phyloP scores from a whole-genome alignment of 2,329 filamentous ascomycete genomes.

The Penicillium palitans region DNA sequence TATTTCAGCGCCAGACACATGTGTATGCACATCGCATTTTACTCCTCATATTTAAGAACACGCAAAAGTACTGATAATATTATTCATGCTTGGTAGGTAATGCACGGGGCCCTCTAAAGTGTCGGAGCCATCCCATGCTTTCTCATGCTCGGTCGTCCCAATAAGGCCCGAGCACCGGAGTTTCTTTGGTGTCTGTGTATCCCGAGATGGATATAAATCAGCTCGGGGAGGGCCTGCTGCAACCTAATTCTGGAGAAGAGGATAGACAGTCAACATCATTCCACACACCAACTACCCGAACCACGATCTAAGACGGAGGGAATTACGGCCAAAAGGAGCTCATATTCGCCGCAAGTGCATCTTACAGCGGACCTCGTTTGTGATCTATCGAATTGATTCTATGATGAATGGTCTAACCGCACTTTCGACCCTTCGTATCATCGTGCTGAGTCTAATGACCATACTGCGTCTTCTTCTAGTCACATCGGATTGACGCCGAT shows the following conservation, averaged over 20 bases:
- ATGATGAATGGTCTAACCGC: not conserved
- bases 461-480: not conserved
- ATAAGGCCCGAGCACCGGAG: not conserved
- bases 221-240: not conserved
- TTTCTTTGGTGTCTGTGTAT: constrained; percentile 1
- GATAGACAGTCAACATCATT: not conserved
- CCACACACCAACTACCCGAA: too few relatives aligned
- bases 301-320: not conserved
- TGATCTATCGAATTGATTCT: not conserved
- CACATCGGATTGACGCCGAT: not conserved
- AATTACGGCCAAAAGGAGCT: too few relatives aligned
- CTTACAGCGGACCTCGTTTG: not conserved
- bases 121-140: not conserved
- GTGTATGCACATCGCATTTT: not conserved
- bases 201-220: not conserved
- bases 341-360: not conserved
- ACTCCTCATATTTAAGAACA: not conserved
- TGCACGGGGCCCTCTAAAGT: not conserved
- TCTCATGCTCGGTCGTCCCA: not conserved
- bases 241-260: not conserved
- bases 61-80: not conserved
- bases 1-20: not conserved
- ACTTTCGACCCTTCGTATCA: not conserved
- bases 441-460: too few relatives aligned
- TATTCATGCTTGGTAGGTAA: not conserved